Evolutionary conservation across 305 asterid species (phyloP).

Genomic region (Striga hermonthica): DNA sequence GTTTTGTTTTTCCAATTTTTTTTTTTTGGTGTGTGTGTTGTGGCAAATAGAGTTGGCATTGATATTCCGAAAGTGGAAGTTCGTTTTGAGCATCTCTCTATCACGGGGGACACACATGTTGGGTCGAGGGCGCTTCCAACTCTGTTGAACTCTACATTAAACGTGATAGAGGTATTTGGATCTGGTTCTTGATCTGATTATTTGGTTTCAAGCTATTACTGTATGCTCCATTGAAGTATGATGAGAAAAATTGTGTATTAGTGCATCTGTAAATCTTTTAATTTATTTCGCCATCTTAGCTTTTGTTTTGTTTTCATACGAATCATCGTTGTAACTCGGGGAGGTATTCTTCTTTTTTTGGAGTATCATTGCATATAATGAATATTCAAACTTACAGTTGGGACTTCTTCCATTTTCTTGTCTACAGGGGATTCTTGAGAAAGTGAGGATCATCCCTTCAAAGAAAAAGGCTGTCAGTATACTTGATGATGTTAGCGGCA

Average conservation of each 20-base stretch:
- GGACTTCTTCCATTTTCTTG: constrained; percentile 4
- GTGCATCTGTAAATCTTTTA: too few relatives aligned
- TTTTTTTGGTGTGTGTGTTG: too few relatives aligned
- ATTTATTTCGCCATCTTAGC: too few relatives aligned
- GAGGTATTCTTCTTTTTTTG: neutral
- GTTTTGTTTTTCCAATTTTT: too few relatives aligned
- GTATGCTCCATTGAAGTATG: neutral
- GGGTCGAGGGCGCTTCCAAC: constrained; percentile 98
- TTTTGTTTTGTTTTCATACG: too few relatives aligned
- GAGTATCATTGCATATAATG: constrained; percentile 2
- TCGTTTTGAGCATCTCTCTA: constrained; percentile 62
- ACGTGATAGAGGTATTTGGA: constrained; percentile 60
- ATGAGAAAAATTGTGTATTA: too few relatives aligned
- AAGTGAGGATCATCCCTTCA: constrained; percentile 72
- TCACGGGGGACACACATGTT: constrained; percentile 70
- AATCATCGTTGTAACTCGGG: too few relatives aligned
- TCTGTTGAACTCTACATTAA: constrained; percentile 62
- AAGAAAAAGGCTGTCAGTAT: constrained; percentile 67
- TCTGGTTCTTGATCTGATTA: constrained; percentile 1
- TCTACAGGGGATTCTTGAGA: constrained; percentile 63
- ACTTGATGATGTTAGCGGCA: constrained; percentile 69
- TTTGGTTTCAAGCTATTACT: neutral
- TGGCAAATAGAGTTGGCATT: constrained; percentile 61
- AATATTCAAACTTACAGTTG: neutral
- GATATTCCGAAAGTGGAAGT: constrained; percentile 88